Evolutionary conservation across 352 stramenopile species (phyloP).

Genomic region (Phytophthora pistaciae): DNA sequence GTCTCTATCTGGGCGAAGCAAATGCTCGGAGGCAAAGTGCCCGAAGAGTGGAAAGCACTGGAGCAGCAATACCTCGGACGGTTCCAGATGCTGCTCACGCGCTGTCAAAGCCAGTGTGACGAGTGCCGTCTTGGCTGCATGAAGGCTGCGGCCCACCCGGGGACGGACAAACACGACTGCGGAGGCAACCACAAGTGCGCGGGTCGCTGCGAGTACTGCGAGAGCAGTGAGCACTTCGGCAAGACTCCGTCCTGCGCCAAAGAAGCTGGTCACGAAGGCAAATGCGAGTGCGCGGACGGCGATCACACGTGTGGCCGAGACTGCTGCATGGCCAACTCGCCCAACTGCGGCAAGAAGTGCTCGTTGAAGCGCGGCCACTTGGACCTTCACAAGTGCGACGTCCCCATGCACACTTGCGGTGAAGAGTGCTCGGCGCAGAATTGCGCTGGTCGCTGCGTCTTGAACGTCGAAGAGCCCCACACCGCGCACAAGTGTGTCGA

Average conservation of each 20-base stretch:
- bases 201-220: conserved; percentile 63
- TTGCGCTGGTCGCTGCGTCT: conserved; percentile 56
- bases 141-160: conserved; percentile 52
- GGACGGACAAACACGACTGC: conserved; percentile 53
- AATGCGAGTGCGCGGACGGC: conserved; percentile 66
- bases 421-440: conserved; percentile 51
- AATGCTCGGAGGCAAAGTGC: conserved; percentile 44
- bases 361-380: conserved; percentile 52
- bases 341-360: conserved; percentile 67
- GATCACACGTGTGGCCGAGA: conserved; percentile 70
- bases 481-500: conserved; percentile 71
- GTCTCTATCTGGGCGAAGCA: conserved; percentile 54
- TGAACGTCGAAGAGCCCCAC: conserved; percentile 62
- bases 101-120: conserved; percentile 66
- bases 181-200: conserved; percentile 55
- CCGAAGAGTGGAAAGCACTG: conserved; percentile 55
- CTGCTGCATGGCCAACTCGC: conserved; percentile 51
- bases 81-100: conserved; percentile 62
- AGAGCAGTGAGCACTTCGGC: conserved; percentile 19
- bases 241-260: conserved; percentile 57
- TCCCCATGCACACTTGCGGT: conserved; percentile 66
- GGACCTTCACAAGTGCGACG: conserved; percentile 60
- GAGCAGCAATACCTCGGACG: conserved; percentile 56
- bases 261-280: conserved; percentile 69
- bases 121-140: conserved; percentile 72